These are phyloP conservation scores for Myriosclerotinia duriaeana DNA, from an alignment of 2,329 filamentous ascomycete species.

Conservation along the genomic window DNA sequence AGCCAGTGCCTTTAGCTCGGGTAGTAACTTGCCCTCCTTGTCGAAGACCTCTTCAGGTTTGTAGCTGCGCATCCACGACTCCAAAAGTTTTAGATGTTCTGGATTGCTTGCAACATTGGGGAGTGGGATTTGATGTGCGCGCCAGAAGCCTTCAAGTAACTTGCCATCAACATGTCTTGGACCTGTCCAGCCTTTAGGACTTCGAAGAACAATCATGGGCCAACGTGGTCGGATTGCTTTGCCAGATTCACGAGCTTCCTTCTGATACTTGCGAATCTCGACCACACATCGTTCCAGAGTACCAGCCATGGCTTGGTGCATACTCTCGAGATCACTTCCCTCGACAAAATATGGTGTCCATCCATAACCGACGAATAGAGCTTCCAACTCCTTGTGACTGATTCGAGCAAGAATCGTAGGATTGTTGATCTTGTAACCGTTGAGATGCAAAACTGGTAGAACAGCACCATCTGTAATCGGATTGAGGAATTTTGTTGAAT, in stretches of 20 bases:
- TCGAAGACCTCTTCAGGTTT: constrained; percentile 71
- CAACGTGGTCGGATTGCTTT: constrained; percentile 69
- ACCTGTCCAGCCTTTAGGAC: constrained; percentile 77
- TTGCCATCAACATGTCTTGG: constrained; percentile 70
- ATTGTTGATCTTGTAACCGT: constrained; percentile 85
- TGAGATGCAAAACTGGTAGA: constrained; percentile 73
- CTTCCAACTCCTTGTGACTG: constrained; percentile 68
- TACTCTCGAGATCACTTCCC: constrained; percentile 68
- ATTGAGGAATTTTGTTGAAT: constrained; percentile 80
- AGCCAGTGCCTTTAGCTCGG: constrained; percentile 62
- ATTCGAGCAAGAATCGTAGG: constrained; percentile 72
- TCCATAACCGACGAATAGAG: constrained; percentile 71
- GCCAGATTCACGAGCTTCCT: constrained; percentile 67
- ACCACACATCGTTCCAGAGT: constrained; percentile 71
- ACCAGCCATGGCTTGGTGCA: constrained; percentile 80
- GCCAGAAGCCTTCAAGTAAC: constrained; percentile 74
- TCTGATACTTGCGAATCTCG: constrained; percentile 68
- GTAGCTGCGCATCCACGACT: constrained; percentile 76
- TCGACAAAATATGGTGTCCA: constrained; percentile 81
- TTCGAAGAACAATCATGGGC: constrained; percentile 78
- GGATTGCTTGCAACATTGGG: constrained; percentile 66
- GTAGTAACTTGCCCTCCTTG: constrained; percentile 60
- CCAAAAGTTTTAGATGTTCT: constrained; percentile 64
- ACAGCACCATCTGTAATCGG: constrained; percentile 76
- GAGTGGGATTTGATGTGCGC: constrained; percentile 75